Conservation (phyloP, 768 basidiomycete genomes). For the Phaffia australis region DNA sequence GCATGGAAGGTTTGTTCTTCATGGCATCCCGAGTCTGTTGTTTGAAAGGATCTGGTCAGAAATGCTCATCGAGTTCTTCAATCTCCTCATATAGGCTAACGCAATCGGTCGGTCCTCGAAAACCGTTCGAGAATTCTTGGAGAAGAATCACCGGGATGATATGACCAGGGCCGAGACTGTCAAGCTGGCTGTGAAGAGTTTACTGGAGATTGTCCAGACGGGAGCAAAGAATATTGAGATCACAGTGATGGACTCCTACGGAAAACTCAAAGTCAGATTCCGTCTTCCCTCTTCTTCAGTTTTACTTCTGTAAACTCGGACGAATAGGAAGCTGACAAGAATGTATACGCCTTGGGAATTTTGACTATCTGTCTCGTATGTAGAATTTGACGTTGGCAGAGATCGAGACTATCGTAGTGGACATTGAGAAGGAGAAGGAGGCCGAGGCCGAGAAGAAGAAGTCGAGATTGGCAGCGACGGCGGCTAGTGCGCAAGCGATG, state of each 20-base stretch:
- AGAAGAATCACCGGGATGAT: conserved; percentile 93
- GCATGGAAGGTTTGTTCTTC: conserved; percentile 75
- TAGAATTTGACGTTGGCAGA: conserved; percentile 77
- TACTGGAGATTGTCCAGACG: conserved; percentile 96
- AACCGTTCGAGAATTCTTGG: conserved; percentile 94
- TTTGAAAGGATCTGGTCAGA: not conserved
- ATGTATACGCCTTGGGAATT: not conserved
- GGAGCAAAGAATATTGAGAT: conserved; percentile 99
- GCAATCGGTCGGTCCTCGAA: conserved; percentile 96
- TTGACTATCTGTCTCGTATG: not conserved
- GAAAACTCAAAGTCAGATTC: conserved; percentile 70
- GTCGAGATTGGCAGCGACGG: conserved; percentile 76
- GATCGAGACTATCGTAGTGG: conserved; percentile 81
- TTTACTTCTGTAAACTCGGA: not conserved
- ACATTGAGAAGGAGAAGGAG: conserved; percentile 96
- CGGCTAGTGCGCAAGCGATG: conserved; percentile 34
- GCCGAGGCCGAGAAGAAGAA: conserved; percentile 92
- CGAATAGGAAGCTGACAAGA: too few species aligned
- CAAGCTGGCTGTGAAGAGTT: conserved; percentile 86
- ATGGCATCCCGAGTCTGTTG: not conserved
- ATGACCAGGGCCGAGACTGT: conserved; percentile 79
- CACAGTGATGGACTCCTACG: conserved; percentile 91
- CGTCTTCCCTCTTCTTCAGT: not conserved
- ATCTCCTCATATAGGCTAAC: conserved; percentile 57
- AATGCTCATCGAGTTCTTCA: not conserved